These are phyloP conservation scores for Lentinula sp. DNA, from an alignment of 768 basidiomycete species.

Conservation along the genomic window DNA sequence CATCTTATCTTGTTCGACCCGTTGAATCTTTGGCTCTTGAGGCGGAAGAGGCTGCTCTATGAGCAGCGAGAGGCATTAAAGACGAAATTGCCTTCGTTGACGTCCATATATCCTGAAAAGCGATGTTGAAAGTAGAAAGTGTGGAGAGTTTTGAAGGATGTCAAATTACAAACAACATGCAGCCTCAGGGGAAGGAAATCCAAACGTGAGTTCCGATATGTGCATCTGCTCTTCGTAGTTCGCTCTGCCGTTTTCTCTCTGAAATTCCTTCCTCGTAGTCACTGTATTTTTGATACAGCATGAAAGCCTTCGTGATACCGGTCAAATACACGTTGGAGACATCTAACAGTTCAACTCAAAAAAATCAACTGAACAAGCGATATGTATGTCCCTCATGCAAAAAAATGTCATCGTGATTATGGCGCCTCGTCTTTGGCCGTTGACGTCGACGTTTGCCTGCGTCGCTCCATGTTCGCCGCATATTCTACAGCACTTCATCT, in stretches of 20 bases:
- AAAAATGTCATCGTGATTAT: slow-evolving; percentile 61
- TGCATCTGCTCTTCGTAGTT: no score
- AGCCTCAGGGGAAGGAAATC: slow-evolving; percentile 73
- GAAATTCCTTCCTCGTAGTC: background rate
- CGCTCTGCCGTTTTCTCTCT: no score
- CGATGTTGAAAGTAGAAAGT: slow-evolving; percentile 58
- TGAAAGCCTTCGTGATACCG: slow-evolving; percentile 69
- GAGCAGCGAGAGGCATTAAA: slow-evolving; percentile 84
- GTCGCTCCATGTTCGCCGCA: no score
- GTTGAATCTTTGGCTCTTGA: slow-evolving; percentile 65
- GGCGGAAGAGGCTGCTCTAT: slow-evolving; percentile 83
- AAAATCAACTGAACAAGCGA: slow-evolving; percentile 51
- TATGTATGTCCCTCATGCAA: slow-evolving; percentile 87
- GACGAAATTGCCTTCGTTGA: slow-evolving; percentile 84
- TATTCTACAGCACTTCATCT: no score
- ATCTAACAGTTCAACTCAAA: slow-evolving; percentile 19
- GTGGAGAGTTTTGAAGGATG: slow-evolving; percentile 66
- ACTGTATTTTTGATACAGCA: slow-evolving; percentile 31
- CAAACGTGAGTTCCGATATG: slow-evolving; percentile 59
- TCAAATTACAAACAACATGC: slow-evolving; percentile 87
- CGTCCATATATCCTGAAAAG: slow-evolving; percentile 68
- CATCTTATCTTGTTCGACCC: slow-evolving; percentile 66
- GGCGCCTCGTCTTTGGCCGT: no score
- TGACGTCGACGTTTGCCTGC: background rate
- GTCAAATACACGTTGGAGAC: slow-evolving; percentile 70